Evolutionary conservation across 78 protist species (phyloP), one percentile per base, ranked within the genome.

Genomic region (Dictyostelium brefeldianum): DNA sequence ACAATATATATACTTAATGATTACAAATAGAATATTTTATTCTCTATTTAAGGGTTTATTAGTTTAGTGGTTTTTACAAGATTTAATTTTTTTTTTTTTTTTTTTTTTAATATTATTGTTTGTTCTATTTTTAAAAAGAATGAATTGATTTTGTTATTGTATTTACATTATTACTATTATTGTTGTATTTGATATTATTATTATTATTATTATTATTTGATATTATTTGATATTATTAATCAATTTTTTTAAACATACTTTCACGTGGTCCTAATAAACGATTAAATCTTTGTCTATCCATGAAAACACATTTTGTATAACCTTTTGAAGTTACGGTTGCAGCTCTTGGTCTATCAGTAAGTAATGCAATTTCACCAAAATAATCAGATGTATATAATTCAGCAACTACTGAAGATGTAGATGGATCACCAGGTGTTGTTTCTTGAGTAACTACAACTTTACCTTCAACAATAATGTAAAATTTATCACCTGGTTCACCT

Each of bases 311-410:
- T 57, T 80, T 83, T n/a, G 96, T 79, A 6, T 9, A 10, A 17
- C 96, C 96, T 18, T 48, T 25, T 10, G 98, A 96, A 0, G 90
- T 83, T 20, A 97, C 95, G 31, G 99, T 92, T 50, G 99, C 99
- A 7, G 96, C 97, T 29, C 99, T 90, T 4, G 97, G 97, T 50
- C 80, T 31, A 69, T 96, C 85, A 11, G 73, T 85, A 1, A 96
- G 31, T 22, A 97, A 89, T 14, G 99, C 98, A 54, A 96, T 50
- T 77, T 97, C 99, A 64, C 98, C 97, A 36, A 97, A 97, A 74
- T 97, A 97, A 84, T 96, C 96, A 47, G 96, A 73, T 4, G 67
- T 20, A 53, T 59, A 74, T 18, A 96, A 89, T 7, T 90, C 71
- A 25, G 93, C 64, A 12, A 97, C 96, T n/a, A 81, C 96, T 22